Evolutionary conservation across 441 rosid species (phyloP), one percentile per base, ranked within the genome.

Genomic region (Macaranga tanarius): DNA sequence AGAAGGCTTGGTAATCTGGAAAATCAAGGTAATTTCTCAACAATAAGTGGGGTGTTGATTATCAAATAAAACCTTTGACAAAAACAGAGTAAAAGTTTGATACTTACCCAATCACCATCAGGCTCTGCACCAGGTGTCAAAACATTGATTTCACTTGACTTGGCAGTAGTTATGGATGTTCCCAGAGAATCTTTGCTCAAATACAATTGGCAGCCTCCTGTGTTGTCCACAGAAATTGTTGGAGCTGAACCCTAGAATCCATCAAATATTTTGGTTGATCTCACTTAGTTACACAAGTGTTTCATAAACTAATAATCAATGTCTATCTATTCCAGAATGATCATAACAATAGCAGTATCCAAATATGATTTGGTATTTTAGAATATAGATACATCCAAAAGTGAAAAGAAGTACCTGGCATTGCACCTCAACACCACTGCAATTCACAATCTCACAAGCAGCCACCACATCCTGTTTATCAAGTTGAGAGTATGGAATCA

Each of bases 361-460:
- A 38, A 31, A 34, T 45, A 60, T 11, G 52, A 62, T 57, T 65
- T 65, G 19, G 52, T 25, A 55, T 25, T 42, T n/a, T 17, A 57
- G 48, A 66, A 44, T n/a, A 19, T 19, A 28, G 26, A 5, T 28
- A 22, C 11, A 50, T n/a, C 28, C 38, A 34, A 34, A 34, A 4
- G 4, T 34, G 38, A 34, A 51, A 45, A 67, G 70, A 72, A 28
- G 69, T 85, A 95, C 99, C 98, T 92, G 99, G 75, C 98, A 92
- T 73, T 95, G 99, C 79, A 91, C 95, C 87, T 95, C 97, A 52
- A 92, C 93, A 50, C 94, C 87, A 79, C 31, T 89, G 89, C 97
- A 90, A 70, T 95, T 95, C 61, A 92, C 99, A 79, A 91, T 82
- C 89, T 95, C 99, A 85, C 82, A 92, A 74, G 99, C 98, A 80